Base-by-base conservation (phyloP, 2,329 filamentous ascomycete species). In the Grosmannia clavigera region DNA sequence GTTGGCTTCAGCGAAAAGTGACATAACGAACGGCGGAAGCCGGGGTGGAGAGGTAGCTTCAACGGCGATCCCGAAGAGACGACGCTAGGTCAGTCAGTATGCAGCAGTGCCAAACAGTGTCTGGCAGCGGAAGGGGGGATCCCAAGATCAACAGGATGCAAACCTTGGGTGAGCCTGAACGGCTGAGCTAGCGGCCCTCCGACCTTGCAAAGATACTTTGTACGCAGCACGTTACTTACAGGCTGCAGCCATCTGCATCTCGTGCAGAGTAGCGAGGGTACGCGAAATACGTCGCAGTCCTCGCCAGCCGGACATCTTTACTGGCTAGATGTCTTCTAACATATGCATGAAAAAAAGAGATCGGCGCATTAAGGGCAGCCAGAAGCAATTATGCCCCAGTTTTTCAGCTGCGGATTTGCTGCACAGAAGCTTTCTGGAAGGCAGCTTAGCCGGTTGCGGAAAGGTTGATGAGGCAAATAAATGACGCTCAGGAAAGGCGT, bases 401-500 rank as follows among this genome's bases (percentile, higher is more conserved):
- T 43, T 43, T 43, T 43, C 40, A 43, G 40, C 40, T 43, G 19
- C 7, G 40, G 40, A 4, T 6, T 50, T 56, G 31, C 50, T 61
- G 59, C 57, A 60, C 22, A 25, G 62, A 64, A 64, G 61, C 50
- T 46, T 64, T 64, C 62, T 60, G 55, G 62, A 64, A 64, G 59
- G 51, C 40, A 29, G 33, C 43, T 56, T 57, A 60, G 46, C 25
- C 27, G 1, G 12, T 43, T 5, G 3, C 0, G 29, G 27, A 46
- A 40, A 19, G 55, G 10, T 7, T 5, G 31, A 60, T 57, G 59
- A 60, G 59, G 55, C 43, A 57, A 60, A 54, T 46, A 57, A 60
- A 57, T 60, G 59, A 57, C 59, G 56, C 5, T 22, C 19, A 29
- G 35, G 12, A 43, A 40, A 4, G 4, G 9, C 11, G 51, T 27